Conservation (phyloP, 345 rosid genomes). For the Eucalyptus lansdowneana region DNA sequence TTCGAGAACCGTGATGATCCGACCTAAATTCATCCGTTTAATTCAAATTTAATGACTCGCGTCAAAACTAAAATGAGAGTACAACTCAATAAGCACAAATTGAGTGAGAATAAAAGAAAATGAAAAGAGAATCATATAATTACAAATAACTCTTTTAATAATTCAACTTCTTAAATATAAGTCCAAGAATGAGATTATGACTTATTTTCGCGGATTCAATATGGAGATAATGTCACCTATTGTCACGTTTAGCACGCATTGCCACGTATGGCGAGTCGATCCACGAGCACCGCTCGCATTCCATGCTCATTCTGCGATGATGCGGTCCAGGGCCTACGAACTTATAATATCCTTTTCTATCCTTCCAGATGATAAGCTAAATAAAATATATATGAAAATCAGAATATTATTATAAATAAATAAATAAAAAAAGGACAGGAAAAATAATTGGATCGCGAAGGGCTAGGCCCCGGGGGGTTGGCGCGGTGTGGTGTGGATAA, state of each 20-base stretch:
- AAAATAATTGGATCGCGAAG: background rate
- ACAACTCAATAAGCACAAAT: rapidly evolving
- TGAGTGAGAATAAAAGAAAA: too few species aligned
- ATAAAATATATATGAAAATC: background rate
- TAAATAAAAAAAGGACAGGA: background rate
- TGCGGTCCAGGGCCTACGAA: background rate
- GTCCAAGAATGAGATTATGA: rapidly evolving
- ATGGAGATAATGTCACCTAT: rapidly evolving
- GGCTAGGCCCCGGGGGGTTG: background rate
- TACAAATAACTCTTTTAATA: rapidly evolving
- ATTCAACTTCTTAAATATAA: too few species aligned
- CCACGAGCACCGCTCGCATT: background rate
- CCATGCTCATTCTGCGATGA: background rate
- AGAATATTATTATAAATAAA: background rate
- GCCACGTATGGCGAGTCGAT: background rate
- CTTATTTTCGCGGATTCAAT: rapidly evolving
- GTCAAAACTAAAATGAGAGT: too few species aligned
- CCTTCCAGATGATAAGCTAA: background rate
- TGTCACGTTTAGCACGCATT: rapidly evolving
- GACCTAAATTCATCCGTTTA: too few species aligned
- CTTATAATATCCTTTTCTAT: background rate
- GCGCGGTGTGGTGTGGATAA: background rate
- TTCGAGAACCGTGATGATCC: rapidly evolving
- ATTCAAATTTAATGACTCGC: background rate
- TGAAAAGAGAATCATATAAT: too few species aligned